Evolutionary conservation across 2,329 filamentous ascomycete genomes (phyloP).

Genomic region (Ilyonectria sp.): DNA sequence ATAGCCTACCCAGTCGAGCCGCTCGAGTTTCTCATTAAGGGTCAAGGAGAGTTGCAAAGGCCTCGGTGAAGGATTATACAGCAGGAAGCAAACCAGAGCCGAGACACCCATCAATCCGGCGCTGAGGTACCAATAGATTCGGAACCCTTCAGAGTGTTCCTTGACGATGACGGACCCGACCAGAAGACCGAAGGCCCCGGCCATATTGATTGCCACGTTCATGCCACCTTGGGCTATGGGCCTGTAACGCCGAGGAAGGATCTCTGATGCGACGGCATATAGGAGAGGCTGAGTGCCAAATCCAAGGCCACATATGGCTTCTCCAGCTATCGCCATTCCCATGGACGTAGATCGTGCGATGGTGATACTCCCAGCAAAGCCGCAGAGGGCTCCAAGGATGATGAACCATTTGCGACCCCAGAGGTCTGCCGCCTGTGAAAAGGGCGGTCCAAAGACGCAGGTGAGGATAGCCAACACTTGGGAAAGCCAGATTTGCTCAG

Average conservation of each 20-base stretch:
- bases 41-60: not conserved
- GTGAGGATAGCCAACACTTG: conserved; percentile 2
- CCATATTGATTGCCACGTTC: conserved; percentile 51
- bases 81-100: not conserved
- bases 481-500: conserved; percentile 5
- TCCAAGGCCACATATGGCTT: conserved; percentile 53
- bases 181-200: conserved; percentile 51
- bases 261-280: conserved; percentile 57
- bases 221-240: conserved; percentile 53
- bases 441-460: not conserved
- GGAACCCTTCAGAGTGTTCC: not conserved
- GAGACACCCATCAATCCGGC: not conserved
- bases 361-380: conserved; percentile 52
- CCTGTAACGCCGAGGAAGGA: conserved; percentile 55
- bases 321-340: conserved; percentile 56
- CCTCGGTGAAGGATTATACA: conserved; percentile 2
- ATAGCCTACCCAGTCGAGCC: conserved; percentile 58
- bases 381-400: conserved; percentile 51
- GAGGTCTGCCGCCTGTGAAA: conserved; percentile 58
- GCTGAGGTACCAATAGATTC: conserved; percentile 10
- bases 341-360: conserved; percentile 53
- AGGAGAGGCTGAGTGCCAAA: conserved; percentile 57
- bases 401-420: conserved; percentile 60
- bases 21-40: conserved; percentile 49
- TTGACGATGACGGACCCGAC: conserved; percentile 53